Base-by-base conservation (phyloP, 2,329 filamentous ascomycete species). In the Pseudogymnoascus sp. region DNA sequence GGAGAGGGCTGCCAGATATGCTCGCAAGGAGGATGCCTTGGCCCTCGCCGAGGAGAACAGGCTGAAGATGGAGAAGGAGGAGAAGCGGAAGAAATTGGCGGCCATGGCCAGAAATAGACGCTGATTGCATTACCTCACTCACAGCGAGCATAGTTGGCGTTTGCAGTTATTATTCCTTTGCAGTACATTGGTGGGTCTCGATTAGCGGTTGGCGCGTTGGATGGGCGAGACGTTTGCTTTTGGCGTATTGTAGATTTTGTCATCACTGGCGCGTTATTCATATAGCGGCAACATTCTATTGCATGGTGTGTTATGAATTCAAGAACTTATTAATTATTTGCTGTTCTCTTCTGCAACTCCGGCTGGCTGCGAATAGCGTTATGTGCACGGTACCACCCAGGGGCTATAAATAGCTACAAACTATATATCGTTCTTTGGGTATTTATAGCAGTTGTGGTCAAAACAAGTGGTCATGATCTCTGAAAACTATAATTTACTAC, bases 1-100 rank as follows among this genome's bases (percentile, higher is more conserved):
- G 72, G 77, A 79, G 56, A 72, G 77, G 60, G 88, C 89, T 1
- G 82, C 87, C 65, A 75, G 77, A 31, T 79, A 82, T 62, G 90
- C 88, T 23, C 83, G 83, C 50, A 80, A 81, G 56, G 90, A 93
- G 72, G 90, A 93, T 69, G 78, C 82, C 17, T 78, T 84, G 68
- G 85, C 88, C 64, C 77, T 88, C 68, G 80, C 79, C 2, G 80
- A 88, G 44, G 88, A 89, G 73, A 82, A 79, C 70, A 77, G 75
- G 61, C 80, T 84, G 64, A 88, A 84, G 75, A 78, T 78, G 1
- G 84, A 87, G 70, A 89, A 89, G 74, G 80, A 85, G 68, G 82
- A 83, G 67, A 75, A 73, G 64, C 67, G 68, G 62, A 69, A 66
- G 64, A 65, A 67, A 63, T 63, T 74, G 38, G 65, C 66, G 53